Base-by-base conservation (phyloP, 768 basidiomycete species). In the Tremella yokohamensis region DNA sequence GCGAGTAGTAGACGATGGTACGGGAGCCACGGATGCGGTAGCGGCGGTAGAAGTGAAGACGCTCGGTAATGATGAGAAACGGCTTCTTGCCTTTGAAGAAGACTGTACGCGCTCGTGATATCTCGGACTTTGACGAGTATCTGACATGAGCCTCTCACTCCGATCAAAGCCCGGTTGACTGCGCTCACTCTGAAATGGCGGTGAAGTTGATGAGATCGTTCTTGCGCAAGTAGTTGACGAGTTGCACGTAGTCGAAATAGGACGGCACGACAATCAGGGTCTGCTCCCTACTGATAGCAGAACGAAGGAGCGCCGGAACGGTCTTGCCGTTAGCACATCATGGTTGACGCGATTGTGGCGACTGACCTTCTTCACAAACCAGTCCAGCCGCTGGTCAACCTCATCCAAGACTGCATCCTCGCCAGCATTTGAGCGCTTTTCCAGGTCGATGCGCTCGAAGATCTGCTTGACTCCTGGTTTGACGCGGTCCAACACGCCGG, bases 41-140 rank as follows among this genome's bases (percentile, higher is more conserved):
- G 57, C 91, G 90, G 62, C 89, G 84, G 81, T 90, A 97, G 76
- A 98, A 99, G 77, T 99, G 93, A 81, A 97, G 98, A n/a, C 96
- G 85, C 73, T 99, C 96, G 67, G 89, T 94, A 70, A 97, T 81
- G 61, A 98, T 81, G 26, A 99, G 76, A 80, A 98, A 90, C 0
- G 87, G 80, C 64, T 87, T 90, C 66, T 87, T 85, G 40, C 89
- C 89, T 19, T 81, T 82, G 82, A 94, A 97, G 80, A 99, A 98
- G 0, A 87, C 84, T 66, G 92, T 89, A 44, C 96, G 83, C 0
- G 93, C 94, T 2, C 92, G 86, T 3, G 89, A 89, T 63, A 99
- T 94, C 55, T 98, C 94, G 76, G 89, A 86, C 64, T 90, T 93
- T 11, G 89, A 84, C 0, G 90, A 92, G 75, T 97, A 94, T 73